Evolutionary conservation across 352 stramenopile genomes (phyloP), one percentile per base, ranked within the genome.

Genomic region (Phytophthora hibernalis): DNA sequence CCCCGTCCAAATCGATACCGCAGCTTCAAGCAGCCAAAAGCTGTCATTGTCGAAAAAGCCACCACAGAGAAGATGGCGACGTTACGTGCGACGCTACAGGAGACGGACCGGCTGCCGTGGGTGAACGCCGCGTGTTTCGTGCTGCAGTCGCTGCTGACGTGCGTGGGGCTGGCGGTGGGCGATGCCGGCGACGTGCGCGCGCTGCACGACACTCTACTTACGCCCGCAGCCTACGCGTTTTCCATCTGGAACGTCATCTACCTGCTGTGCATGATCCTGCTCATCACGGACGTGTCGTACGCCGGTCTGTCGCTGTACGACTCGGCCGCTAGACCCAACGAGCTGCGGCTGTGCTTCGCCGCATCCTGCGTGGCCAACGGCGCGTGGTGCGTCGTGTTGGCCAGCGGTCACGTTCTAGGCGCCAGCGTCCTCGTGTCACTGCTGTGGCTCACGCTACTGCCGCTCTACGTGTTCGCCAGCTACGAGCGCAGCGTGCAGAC

Each of bases 191-290:
- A 72, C 18, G 53, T 76, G 33, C 61, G 80, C 33, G 30, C 40
- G 7, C 37, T 79, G 59, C 66, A 74, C 33, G 68, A 89, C 57
- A 87, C 83, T 56, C 72, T 82, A 20, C 30, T 91, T 47, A 91
- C 83, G 37, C 83, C 83, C 0, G 80, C 80, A 9, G 38, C 45
- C 15, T 87, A 76, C 57, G 77, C 72, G 16, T 92, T 91, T 68
- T 79, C 73, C 21, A 87, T 93, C 61, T 92, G 83, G 81, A 79
- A 77, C 57, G 37, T 71, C 56, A 90, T 93, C 72, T 89, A 91
- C 63, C 55, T 89, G 64, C 66, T 87, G 51, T 77, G 72, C 56
- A 80, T 80, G 38, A 74, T 86, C 47, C 76, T 88, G 57, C 65
- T 88, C 8, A 68, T 71, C 63, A 80, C 70, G 24, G 82, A 93